phyloP scores from a whole-genome alignment of 169 alveolate species.

The Eimeria falciformis region DNA sequence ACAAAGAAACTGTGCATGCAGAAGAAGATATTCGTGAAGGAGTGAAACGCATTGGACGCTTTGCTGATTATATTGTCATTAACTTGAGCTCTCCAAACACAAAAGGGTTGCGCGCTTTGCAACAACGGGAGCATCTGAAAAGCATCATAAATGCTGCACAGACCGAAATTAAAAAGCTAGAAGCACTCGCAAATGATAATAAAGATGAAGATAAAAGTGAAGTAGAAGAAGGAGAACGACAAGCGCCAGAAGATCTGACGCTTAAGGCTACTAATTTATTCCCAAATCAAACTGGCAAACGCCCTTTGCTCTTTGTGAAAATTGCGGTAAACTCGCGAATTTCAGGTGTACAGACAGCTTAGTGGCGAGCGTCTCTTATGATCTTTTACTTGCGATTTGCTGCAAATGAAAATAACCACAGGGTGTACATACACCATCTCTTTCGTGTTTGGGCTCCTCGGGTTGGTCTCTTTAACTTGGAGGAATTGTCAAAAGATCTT shows the following conservation, averaged over 20 bases:
- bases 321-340: too few relatives aligned
- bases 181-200: constrained; percentile 1
- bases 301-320: constrained; percentile 79
- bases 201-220: constrained; percentile 10
- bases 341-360: too few relatives aligned
- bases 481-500: too few relatives aligned
- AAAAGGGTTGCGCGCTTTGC: constrained; percentile 87
- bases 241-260: constrained; percentile 28
- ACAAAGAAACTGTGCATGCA: constrained; percentile 84
- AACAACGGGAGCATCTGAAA: constrained; percentile 82
- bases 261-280: constrained; percentile 35
- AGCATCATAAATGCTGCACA: constrained; percentile 82
- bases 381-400: too few relatives aligned
- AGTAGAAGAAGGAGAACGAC: background rate
- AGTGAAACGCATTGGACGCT: constrained; percentile 83
- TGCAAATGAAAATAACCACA: too few relatives aligned
- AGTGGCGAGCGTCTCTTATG: too few relatives aligned
- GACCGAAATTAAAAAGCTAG: constrained; percentile 80
- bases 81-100: constrained; percentile 92
- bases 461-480: too few relatives aligned
- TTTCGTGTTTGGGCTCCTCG: too few relatives aligned
- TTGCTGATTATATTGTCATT: constrained; percentile 88
- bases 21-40: constrained; percentile 83
- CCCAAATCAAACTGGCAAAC: constrained; percentile 40
- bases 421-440: too few relatives aligned